These are phyloP conservation scores for Volvariella surrecta DNA, from an alignment of 1,284 basidiomycete species.

Conservation along the genomic window DNA sequence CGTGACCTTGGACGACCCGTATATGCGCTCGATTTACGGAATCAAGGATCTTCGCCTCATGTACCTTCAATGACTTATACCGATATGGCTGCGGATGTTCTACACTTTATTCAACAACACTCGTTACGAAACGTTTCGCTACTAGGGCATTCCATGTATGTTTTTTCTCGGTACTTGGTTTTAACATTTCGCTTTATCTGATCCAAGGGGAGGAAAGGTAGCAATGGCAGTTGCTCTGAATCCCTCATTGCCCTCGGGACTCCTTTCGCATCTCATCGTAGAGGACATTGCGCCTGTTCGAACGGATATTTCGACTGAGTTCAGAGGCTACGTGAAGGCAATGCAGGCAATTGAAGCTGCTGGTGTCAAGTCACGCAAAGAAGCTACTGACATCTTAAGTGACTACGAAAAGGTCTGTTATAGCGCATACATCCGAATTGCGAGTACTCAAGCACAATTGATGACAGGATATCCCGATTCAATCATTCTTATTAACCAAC, in stretches of 20 bases:
- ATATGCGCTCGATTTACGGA: slow-evolving; percentile 76
- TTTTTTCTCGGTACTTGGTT: slow-evolving; percentile 7
- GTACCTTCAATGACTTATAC: slow-evolving; percentile 60
- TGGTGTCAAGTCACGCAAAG: slow-evolving; percentile 43
- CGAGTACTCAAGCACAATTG: background rate
- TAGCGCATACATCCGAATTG: slow-evolving; percentile 1
- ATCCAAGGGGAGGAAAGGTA: slow-evolving; percentile 76
- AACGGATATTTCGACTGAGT: slow-evolving; percentile 57
- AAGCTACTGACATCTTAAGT: slow-evolving; percentile 58
- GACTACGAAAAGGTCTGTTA: slow-evolving; percentile 46
- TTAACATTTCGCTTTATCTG: background rate
- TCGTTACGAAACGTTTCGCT: slow-evolving; percentile 55
- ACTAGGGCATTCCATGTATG: slow-evolving; percentile 81
- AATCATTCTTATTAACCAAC: slow-evolving; percentile 82
- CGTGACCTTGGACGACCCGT: slow-evolving; percentile 51
- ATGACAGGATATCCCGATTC: slow-evolving; percentile 58
- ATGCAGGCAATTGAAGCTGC: background rate
- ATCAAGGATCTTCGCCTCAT: slow-evolving; percentile 78
- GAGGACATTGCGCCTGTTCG: slow-evolving; percentile 75
- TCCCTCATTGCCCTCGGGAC: slow-evolving; percentile 33
- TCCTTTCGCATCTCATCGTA: slow-evolving; percentile 61
- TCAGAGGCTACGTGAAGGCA: slow-evolving; percentile 36
- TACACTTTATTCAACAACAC: slow-evolving; percentile 46
- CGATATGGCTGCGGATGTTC: slow-evolving; percentile 66
- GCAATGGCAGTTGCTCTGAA: slow-evolving; percentile 73